phyloP scores from a whole-genome alignment of 23 red algal genomes.

The Gracilaria gracilis region DNA sequence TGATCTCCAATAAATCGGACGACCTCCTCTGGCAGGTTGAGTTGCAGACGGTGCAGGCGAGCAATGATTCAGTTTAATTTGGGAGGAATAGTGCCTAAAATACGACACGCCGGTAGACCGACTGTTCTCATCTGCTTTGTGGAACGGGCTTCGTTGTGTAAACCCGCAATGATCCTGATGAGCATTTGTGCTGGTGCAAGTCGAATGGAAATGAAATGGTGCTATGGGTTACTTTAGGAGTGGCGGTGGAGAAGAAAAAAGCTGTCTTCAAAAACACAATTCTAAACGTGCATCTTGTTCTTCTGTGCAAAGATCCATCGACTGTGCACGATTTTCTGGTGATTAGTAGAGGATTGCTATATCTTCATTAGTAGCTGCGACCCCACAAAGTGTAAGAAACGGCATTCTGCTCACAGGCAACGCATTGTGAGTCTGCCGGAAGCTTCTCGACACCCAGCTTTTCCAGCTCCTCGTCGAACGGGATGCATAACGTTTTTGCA shows the following conservation, averaged over 20 bases:
- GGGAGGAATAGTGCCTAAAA: no score
- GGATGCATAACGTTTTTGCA: slow-evolving; percentile 95
- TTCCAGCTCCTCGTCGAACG: slow-evolving; percentile 88
- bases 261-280: background rate
- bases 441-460: slow-evolving; percentile 59
- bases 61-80: no score
- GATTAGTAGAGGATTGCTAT: background rate
- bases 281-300: background rate
- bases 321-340: background rate
- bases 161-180: no score
- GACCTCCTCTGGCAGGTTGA: no score
- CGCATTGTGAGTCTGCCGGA: slow-evolving; percentile 62
- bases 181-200: no score
- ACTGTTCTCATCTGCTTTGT: no score
- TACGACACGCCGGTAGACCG: no score
- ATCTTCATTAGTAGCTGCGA: slow-evolving; percentile 88
- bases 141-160: no score
- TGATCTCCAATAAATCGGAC: no score
- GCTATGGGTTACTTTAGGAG: background rate
- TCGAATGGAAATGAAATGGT: background rate
- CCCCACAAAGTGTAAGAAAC: slow-evolving; percentile 90
- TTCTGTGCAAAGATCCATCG: background rate
- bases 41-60: no score
- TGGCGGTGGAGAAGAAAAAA: background rate
- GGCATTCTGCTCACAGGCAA: slow-evolving; percentile 82